phyloP scores from a whole-genome alignment of 108 stramenopile species.

The Conticribra guillardii region DNA sequence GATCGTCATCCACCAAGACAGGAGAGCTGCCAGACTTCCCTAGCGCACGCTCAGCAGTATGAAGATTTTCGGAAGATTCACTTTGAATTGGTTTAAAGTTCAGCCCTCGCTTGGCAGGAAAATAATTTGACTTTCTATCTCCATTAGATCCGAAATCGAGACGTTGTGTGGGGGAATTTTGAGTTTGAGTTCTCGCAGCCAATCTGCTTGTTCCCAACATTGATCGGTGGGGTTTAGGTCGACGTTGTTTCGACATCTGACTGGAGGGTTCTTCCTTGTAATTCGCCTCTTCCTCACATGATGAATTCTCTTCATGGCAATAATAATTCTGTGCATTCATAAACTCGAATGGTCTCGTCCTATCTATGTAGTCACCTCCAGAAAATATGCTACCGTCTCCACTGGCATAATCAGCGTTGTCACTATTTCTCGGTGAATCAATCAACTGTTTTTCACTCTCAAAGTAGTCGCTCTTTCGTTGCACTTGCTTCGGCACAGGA shows the following conservation, averaged over 20 bases:
- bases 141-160: not conserved
- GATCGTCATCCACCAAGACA: not conserved
- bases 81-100: not conserved
- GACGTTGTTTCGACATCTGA: too few relatives aligned
- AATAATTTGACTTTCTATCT: not conserved
- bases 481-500: constrained; percentile 20
- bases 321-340: too few relatives aligned
- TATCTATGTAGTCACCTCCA: not conserved
- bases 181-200: not conserved
- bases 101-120: not conserved
- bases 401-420: not conserved
- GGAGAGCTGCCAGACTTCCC: not conserved
- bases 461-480: constrained; percentile 10
- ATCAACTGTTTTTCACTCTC: not conserved
- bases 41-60: not conserved
- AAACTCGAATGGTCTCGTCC: not conserved
- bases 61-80: not conserved
- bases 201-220: too few relatives aligned
- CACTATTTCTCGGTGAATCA: not conserved
- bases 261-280: too few relatives aligned
- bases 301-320: too few relatives aligned
- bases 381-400: not conserved
- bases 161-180: not conserved
- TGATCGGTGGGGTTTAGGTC: too few relatives aligned
- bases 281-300: too few relatives aligned